Evolutionary conservation across 192 early-diverging fungal species (phyloP).

Genomic region (Entophlyctis luteolus): DNA sequence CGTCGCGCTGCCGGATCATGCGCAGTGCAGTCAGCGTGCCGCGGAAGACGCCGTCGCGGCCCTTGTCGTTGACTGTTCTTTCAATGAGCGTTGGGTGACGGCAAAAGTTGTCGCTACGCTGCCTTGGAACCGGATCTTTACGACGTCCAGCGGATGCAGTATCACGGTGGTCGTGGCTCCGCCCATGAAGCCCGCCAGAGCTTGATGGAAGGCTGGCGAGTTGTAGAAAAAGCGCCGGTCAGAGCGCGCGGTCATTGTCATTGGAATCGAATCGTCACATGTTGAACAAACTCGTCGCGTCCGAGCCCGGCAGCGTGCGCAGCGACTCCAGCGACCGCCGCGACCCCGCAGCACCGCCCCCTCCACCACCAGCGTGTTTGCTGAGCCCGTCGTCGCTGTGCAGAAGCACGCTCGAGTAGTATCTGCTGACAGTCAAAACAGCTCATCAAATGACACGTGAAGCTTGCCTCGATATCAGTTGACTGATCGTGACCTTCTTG

Average conservation of each 20-base stretch:
- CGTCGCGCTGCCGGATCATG: conserved; percentile 32
- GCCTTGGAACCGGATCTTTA: conserved; percentile 64
- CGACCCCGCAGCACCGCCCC: too few relatives aligned
- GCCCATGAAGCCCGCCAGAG: conserved; percentile 80
- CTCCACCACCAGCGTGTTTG: too few relatives aligned
- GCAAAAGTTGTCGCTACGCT: neutral
- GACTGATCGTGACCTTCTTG: conserved; percentile 37
- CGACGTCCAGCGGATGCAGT: conserved; percentile 80
- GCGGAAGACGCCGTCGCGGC: conserved; percentile 41
- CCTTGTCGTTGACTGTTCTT: conserved; percentile 20
- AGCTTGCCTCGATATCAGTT: conserved; percentile 48
- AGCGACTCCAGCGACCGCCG: neutral
- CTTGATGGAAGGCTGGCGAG: conserved; percentile 64
- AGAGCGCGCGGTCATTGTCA: too few relatives aligned
- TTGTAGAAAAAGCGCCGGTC: too few relatives aligned
- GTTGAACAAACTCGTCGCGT: conserved; percentile 1
- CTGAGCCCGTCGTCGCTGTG: conserved; percentile 7
- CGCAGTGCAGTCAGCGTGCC: conserved; percentile 42
- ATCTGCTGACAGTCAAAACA: neutral
- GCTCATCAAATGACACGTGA: neutral
- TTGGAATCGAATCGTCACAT: too few relatives aligned
- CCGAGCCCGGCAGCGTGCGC: neutral
- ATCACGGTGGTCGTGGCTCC: conserved; percentile 73
- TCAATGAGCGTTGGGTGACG: neutral
- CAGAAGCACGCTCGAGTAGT: conserved; percentile 27